Evolutionary conservation across 2,329 filamentous ascomycete species (phyloP), one percentile per base, ranked within the genome.

Genomic region (Phaeosphaeriaceae sp.): DNA sequence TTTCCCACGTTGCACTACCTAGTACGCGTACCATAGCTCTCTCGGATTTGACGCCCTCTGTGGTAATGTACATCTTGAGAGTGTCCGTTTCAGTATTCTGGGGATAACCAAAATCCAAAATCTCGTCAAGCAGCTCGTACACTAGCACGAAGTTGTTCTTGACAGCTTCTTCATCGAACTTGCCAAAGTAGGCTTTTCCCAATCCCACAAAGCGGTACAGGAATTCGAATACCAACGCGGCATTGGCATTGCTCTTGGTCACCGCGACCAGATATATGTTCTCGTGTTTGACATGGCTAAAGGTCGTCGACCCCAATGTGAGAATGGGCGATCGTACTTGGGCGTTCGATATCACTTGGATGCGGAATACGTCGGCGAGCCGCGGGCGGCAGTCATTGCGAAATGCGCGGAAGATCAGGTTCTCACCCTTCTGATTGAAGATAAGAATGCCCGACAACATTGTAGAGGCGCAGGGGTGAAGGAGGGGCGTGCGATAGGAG

Each of bases 81-180:
- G 95, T 98, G 78, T 99, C 95, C 53, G 94, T 97, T 81, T 99
- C 95, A 62, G 95, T 99, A 78, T 98, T 98, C 78, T 99, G 95
- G 33, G 95, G 95, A 77, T 99, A 99, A 62, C 95, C 95, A 80
- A 99, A 99, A 80, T 99, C 95, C 76, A 99, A 88, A 74, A 99
- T 97, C 82, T 99, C 95, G 79, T 99, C 95, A 55, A 99, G 82
- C 56, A 99, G 86, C 84, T 99, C 95, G 80, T 99, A 99, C 41
- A 99, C 93, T 67, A 99, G 84, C 65, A 99, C 95, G 82, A 99
- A 99, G 83, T 99, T 99, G 82, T 97, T 98, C 89, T 99, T 99
- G 70, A 99, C 94, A 56, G 95, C 93, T 82, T 99, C 95, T 84
- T 99, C 95, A 75, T 99, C 95, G 75, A 99, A 97, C 80, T 98